Percentiles rank a stretch among this genome's conserved stretches.
phyloP scores from a whole-genome alignment of 306 rosid genomes.

The Corylus avellana region DNA sequence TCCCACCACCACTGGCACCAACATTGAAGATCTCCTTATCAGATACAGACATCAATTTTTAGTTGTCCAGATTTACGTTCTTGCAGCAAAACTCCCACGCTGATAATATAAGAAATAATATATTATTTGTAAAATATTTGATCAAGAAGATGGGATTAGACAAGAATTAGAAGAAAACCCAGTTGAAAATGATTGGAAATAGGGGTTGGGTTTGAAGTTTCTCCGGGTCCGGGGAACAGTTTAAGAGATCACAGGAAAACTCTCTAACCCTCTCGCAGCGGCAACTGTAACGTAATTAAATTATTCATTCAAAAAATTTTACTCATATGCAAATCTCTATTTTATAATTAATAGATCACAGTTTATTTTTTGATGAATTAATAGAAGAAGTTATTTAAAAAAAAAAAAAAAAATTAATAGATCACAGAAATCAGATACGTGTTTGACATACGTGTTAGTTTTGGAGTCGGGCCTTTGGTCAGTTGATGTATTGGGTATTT shows the following conservation, averaged over 20 bases:
- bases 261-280: not conserved
- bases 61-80: not conserved
- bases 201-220: constrained; percentile 1
- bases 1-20: constrained; percentile 30
- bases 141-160: constrained; percentile 12
- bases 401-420: not conserved
- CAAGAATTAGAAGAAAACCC: not conserved
- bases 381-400: too few relatives aligned
- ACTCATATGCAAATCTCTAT: not conserved
- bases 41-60: constrained; percentile 52
- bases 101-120: not conserved
- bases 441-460: not conserved
- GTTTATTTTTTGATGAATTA: too few relatives aligned
- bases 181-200: not conserved
- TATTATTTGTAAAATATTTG: not conserved
- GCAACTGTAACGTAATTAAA: not conserved
- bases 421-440: not conserved
- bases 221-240: not conserved
- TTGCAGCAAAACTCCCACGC: not conserved
- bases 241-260: not conserved
- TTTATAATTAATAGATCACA: not conserved
- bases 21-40: constrained; percentile 44
- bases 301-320: not conserved
- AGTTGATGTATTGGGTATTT: not conserved
- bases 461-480: too few relatives aligned